Evolutionary conservation across 2,329 filamentous ascomycete species (phyloP).

Genomic region (Hymenoscyphus fructigenus): DNA sequence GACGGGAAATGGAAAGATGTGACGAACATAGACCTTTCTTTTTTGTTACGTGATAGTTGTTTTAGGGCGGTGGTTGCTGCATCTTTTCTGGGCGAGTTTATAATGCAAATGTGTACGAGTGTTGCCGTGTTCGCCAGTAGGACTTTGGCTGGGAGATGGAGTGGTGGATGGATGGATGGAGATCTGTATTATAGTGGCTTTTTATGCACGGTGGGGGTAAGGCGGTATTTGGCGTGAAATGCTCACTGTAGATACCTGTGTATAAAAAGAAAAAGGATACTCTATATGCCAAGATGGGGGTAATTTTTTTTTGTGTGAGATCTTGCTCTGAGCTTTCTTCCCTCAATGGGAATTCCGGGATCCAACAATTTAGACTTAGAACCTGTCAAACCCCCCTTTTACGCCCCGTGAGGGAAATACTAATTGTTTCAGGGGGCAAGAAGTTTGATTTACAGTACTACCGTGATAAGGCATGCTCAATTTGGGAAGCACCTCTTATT

Average conservation of each 20-base stretch:
- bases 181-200: slow-evolving; percentile 31
- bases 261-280: slow-evolving; percentile 29
- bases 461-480: no score
- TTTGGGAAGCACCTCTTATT: no score
- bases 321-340: no score
- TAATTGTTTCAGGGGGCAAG: no score
- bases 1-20: slow-evolving; percentile 25
- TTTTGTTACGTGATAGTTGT: slow-evolving; percentile 12
- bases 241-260: slow-evolving; percentile 29
- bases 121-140: slow-evolving; percentile 9
- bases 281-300: neutral
- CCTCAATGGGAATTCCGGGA: no score
- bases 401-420: no score
- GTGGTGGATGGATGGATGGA: slow-evolving; percentile 6
- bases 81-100: slow-evolving; percentile 23
- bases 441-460: no score
- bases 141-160: slow-evolving; percentile 5
- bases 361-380: no score
- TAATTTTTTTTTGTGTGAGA: no score
- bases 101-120: slow-evolving; percentile 23
- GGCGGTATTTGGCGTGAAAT: slow-evolving; percentile 22
- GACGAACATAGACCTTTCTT: slow-evolving; percentile 31
- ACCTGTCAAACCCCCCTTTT: no score
- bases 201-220: slow-evolving; percentile 20
- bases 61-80: slow-evolving; percentile 12